Evolutionary conservation across 345 rosid genomes (phyloP), one percentile per base, ranked within the genome.

Genomic region (Erysimum cheiranthoides): DNA sequence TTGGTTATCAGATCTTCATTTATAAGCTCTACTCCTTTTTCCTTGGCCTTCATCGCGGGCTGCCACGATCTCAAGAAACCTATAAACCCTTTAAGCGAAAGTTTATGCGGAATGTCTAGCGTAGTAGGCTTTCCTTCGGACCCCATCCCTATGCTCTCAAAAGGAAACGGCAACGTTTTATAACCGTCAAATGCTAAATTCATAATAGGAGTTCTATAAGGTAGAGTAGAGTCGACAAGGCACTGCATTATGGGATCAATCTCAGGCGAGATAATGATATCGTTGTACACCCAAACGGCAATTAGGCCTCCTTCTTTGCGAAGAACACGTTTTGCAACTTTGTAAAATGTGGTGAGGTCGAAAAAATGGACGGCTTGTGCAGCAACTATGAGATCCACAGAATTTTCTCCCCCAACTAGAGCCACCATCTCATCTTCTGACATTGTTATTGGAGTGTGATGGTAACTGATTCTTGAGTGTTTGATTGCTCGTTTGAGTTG

Each of bases 341-440:
- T 61, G 70, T 90, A 88, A 70, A 92, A 86, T 50, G 65, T 84
- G 3, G 80, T 79, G 14, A 85, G 70, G 70, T 90, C 86, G 35
- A 90, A 86, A 83, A 88, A 84, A 77, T 86, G 89, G 21, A 85
- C 69, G 4, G 87, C 93, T 71, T 78, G 80, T 4, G 88, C 89
- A 10, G 82, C 84, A 0, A 85, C 84, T 18, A 91, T 80, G 28
- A 89, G 58, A 54, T 76, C 80, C 2, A 70, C n/a, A 5, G 75
- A 69, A 43, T 76, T 62, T 43, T 76, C 80, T 47, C 80, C 80
- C 0, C 80, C 80, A 5, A 76, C 1, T 36, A 76, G 43, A 70
- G 71, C 16, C 5, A 78, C 78, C 64, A 78, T 52, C 32, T 78
- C 78, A 32, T 78, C 81, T 64, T 67, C 78, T 8, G 74, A 61